Conservation (phyloP, 192 early-diverging fungal species). For the Backusella psychrophila region DNA sequence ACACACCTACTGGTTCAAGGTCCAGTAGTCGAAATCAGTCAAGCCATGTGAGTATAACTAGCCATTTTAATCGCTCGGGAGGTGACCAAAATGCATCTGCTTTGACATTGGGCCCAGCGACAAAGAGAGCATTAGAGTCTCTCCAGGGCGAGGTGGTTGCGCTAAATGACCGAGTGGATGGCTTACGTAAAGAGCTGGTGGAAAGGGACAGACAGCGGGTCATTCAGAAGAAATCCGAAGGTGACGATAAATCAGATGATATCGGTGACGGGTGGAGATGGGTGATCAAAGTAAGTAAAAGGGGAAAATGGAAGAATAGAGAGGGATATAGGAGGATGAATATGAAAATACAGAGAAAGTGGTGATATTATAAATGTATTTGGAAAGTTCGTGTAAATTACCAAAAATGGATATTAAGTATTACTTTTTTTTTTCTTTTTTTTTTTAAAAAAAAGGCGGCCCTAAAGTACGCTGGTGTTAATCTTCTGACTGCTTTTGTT, state of each 20-base stretch:
- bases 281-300: slow-evolving; percentile 1
- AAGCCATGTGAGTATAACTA: slow-evolving; percentile 12
- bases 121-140: slow-evolving; percentile 35
- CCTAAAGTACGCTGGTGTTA: slow-evolving; percentile 30
- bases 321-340: background rate
- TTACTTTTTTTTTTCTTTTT: background rate
- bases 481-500: slow-evolving; percentile 31
- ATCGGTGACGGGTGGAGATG: slow-evolving; percentile 27
- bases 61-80: background rate
- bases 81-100: background rate
- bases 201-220: slow-evolving; percentile 15
- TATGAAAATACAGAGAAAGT: background rate
- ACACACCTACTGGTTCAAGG: slow-evolving; percentile 5
- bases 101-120: slow-evolving; percentile 26
- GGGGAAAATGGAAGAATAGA: background rate
- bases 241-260: slow-evolving; percentile 7
- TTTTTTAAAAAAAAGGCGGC: slow-evolving; percentile 31
- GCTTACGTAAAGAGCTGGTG: slow-evolving; percentile 29
- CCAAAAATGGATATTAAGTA: slow-evolving; percentile 4
- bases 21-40: slow-evolving; percentile 1
- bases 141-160: slow-evolving; percentile 35
- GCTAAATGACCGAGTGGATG: slow-evolving; percentile 36
- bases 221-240: background rate
- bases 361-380: background rate
- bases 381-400: background rate